Evolutionary conservation across 2,329 filamentous ascomycete species (phyloP), one percentile per base, ranked within the genome.

Genomic region (Elsinoe batatas): DNA sequence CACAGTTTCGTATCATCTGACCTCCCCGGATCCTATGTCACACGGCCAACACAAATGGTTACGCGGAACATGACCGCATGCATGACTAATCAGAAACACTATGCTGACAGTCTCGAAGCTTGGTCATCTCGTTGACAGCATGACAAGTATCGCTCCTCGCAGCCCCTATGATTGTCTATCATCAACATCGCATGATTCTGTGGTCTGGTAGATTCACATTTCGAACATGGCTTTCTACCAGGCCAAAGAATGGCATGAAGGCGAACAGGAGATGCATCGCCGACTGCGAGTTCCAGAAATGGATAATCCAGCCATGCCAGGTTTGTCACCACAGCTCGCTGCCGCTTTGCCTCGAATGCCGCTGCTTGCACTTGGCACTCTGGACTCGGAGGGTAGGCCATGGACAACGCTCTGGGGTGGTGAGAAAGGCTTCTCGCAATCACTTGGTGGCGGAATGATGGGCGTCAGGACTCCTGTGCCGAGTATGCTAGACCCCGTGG

Each of bases 381-480:
- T 91, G 1, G 88, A 93, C 64, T 68, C 71, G 2, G 64, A 81
- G 17, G 78, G 78, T 1, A 73, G 80, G 17, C 87, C 86, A 1
- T 94, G 88, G 88, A 85, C 84, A 13, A 85, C 85, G 0, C 60
- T 94, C 6, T 86, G 85, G 81, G 87, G 87, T n/a, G 88, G 88
- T 13, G 74, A 83, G 57, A 69, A 78, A 1, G 86, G 85, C 0
- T 87, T 91, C 61, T 80, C 82, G 0, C 74, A 77, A 47, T 77
- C 81, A 0, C 71, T 91, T 0, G 82, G 80, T 1, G 74, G 79
- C 38, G 77, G 74, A 1, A 75, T 88, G 8, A 73, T 94, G 3
- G 86, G 81, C 1, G 72, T 90, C 1, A 76, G 77, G 43, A 79
- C 79, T 3, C 66, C 75, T 0, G 82, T 88, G 2, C 83, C 87